Evolutionary conservation across 75 land plant genomes (phyloP), one percentile per base, ranked within the genome.

Genomic region (Pinus albicaulis): DNA sequence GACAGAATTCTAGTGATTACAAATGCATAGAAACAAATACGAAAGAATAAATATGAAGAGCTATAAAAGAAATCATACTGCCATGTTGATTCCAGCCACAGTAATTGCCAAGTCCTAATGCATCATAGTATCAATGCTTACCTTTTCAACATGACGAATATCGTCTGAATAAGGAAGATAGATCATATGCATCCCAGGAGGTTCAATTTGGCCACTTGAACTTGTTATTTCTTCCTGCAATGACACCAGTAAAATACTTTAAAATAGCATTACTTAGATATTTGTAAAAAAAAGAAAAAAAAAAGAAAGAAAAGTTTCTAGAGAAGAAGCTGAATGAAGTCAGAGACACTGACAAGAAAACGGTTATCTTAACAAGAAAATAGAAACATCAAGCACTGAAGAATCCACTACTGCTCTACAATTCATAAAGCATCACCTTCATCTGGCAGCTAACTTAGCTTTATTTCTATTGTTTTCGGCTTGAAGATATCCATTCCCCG

Each of bases 171-270:
- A 98, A 65, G 99, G 99, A 77, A 98, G 89, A 77, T 95, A 86
- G 23, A 98, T 95, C 98, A 98, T 92, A 55, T 95, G 91, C 90
- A 98, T 89, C 73, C 99, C 98, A 56, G 98, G 92, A 57, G 99
- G 99, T 77, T 92, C 93, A 72, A 90, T 70, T 80, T 91, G 99
- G 60, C 95, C 99, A 81, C 85, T 78, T 61, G 80, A 77, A 31
- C 57, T 84, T 20, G 73, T 60, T 48, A 91, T 79, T 82, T 95
- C 98, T 60, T 94, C 92, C 98, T 88, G 86, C 68, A 78, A 52
- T 17, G 25, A 66, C 41, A 70, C 23, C 16, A 59, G 6, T 15
- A n/a, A 75, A 62, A 15, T 19, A 71, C 55, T 13, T 23, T 77
- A 38, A 44, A 44, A 48, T 68, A 13, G n/a, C 1, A 68, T 8